Evolutionary conservation across 1,284 basidiomycete species (phyloP), one percentile per base, ranked within the genome.

Genomic region (Leucoagaricus sp.): DNA sequence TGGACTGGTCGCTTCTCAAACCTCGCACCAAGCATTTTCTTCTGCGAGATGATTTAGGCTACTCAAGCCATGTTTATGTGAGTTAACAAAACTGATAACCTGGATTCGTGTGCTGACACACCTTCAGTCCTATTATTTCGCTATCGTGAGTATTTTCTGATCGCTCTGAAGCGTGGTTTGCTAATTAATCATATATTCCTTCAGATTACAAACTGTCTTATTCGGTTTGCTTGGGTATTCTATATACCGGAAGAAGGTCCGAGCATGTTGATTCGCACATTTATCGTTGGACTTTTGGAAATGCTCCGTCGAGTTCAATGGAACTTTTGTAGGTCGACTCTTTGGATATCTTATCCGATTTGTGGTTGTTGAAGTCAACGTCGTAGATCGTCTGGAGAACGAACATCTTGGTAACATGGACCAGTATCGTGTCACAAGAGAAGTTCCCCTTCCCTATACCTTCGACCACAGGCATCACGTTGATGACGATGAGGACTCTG

Each of bases 321-420:
- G 95, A 97, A 97, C 71, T 93, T 96, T 67, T 89, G 93, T 94
- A 59, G 67, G 86, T 72, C 13, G 15, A 4, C 38, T 15, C 48
- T 47, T 25, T 34, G 13, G 28, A 33, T 47, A 42, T 36, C 29
- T 12, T 42, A 29, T 25, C 9, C 44, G 17, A n/a, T n/a, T n/a
- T n/a, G n/a, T n/a, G n/a, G n/a, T n/a, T n/a, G n/a, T n/a, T n/a
- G n/a, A n/a, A n/a, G n/a, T n/a, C n/a, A n/a, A n/a, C n/a, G n/a
- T n/a, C 8, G 26, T 64, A 89, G 88, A 82, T 69, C 88, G 92
- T 60, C 72, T 94, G 58, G 93, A 94, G 69, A 94, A 92, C 75
- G 92, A 94, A 71, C 92, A 94, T 58, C 72, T 94, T 23, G 90
- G 90, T 71, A 92, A 93, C 67, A 80, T 89, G 68, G 90, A 93